Base-by-base conservation (phyloP, 805 yeast genomes). In the Metschnikowia dekortorum region DNA sequence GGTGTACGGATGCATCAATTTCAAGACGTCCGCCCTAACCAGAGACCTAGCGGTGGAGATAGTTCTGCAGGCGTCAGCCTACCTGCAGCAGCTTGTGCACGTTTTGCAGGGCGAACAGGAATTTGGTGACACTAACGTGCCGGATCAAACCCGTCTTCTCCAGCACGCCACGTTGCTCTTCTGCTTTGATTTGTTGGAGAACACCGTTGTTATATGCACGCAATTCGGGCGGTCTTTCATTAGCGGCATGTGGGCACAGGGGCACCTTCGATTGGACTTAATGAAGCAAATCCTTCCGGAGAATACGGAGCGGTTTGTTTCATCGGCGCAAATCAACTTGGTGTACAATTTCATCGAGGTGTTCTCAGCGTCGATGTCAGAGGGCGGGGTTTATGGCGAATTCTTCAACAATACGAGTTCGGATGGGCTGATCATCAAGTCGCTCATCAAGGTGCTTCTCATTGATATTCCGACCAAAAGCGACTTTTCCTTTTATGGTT, bases 1-100 rank as follows among this genome's bases (percentile, higher is more conserved):
- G 37, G 67, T 85, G 36, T 81, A 81, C 56, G 79, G 80, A 46
- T 60, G 81, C 1, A 63, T 85, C 6, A 73, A 65, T 18, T 87
- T 82, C 64, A 71, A 87, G 59, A 84, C 87, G 1, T 78, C 79
- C 49, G 90, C 92, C 0, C 72, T 84, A 1, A 70, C 68, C 18
- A 64, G 59, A 35, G 58, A 61, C 11, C 68, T 75, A 26, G 61
- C 68, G 2, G 39, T 48, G 22, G 34, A 38, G 2, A 50, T 67
- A n/a, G 47, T 64, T 3, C 42, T 39, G 7, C 46, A 42, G 18
- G 49, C 65, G 6, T 54, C 60, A 31, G 44, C 30, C 3, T 47
- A 71, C 2, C 53, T 65, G 29, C 29, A 44, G 4, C 50, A 54
- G 16, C 62, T 61, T 18, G 57, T 65, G 5, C 65, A 59, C 39